Conservation (phyloP, 441 rosid genomes). For the Gossypium armourianum region DNA sequence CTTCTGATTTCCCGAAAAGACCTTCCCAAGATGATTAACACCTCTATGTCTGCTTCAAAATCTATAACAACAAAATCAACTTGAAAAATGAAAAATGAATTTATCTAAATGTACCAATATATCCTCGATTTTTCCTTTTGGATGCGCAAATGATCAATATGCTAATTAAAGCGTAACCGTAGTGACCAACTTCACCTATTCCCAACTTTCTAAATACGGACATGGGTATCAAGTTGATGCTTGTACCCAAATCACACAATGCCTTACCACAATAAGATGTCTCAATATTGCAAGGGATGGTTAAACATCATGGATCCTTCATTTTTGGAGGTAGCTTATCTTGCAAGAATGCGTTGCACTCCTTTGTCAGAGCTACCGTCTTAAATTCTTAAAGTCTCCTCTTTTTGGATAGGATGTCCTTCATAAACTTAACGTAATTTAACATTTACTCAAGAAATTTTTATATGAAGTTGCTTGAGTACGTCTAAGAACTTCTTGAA, state of each 20-base stretch:
- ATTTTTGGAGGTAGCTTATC: background rate
- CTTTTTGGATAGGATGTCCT: background rate
- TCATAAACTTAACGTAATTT: background rate
- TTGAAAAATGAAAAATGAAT: background rate
- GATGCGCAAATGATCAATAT: background rate
- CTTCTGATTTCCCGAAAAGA: background rate
- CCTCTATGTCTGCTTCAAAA: background rate
- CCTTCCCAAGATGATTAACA: background rate
- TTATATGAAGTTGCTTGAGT: background rate
- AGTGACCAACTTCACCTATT: background rate
- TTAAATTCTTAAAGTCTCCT: no score
- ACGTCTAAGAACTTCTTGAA: background rate
- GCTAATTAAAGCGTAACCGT: background rate
- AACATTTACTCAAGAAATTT: background rate
- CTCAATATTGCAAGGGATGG: background rate
- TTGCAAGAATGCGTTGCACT: background rate
- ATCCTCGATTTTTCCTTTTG: background rate
- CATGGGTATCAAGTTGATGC: background rate
- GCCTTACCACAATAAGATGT: background rate
- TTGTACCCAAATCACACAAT: background rate
- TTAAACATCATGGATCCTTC: background rate
- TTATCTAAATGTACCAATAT: background rate
- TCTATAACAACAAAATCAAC: background rate
- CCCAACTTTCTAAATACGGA: background rate
- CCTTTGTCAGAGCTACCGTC: background rate